phyloP scores from a whole-genome alignment of 2,329 filamentous ascomycete genomes.

The Cladophialophora bantiana region DNA sequence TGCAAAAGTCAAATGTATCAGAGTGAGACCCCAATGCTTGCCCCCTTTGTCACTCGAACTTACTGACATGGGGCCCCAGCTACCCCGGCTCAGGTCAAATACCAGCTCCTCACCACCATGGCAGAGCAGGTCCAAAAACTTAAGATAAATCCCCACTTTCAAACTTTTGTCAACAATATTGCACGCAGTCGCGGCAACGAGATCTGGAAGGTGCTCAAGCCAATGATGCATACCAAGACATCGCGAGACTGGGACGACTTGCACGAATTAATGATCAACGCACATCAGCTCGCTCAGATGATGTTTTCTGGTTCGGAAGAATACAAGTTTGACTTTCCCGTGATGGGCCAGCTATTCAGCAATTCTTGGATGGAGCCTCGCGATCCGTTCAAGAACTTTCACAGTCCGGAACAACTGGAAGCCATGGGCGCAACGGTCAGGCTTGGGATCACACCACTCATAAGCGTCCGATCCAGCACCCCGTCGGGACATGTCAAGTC shows the following conservation, averaged over 20 bases:
- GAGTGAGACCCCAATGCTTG: slow-evolving; percentile 10
- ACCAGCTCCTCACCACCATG: slow-evolving; percentile 33
- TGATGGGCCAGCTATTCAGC: slow-evolving; percentile 17
- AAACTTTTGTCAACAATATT: slow-evolving; percentile 22
- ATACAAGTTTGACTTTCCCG: slow-evolving; percentile 32
- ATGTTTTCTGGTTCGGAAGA: slow-evolving; percentile 33
- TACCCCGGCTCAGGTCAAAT: slow-evolving; percentile 35
- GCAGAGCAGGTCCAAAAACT: slow-evolving; percentile 28
- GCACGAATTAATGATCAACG: slow-evolving; percentile 31
- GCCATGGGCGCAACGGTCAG: slow-evolving; percentile 22
- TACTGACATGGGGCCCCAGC: slow-evolving; percentile 18
- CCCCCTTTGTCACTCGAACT: background rate
- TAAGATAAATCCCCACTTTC: slow-evolving; percentile 25
- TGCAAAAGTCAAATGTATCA: slow-evolving; percentile 32
- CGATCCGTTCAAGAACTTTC: slow-evolving; percentile 20
- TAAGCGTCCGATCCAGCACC: slow-evolving; percentile 23
- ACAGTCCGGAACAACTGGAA: slow-evolving; percentile 23
- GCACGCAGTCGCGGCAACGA: slow-evolving; percentile 27
- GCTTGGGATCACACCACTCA: slow-evolving; percentile 28
- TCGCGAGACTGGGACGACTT: slow-evolving; percentile 36
- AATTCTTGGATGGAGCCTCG: slow-evolving; percentile 20
- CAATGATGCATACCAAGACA: slow-evolving; percentile 34
- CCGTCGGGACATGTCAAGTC: slow-evolving; percentile 23
- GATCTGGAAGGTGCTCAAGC: slow-evolving; percentile 32
- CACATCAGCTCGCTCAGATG: slow-evolving; percentile 30